Base-by-base conservation (phyloP, 2,329 filamentous ascomycete species). In the Sporothrix inflata region DNA sequence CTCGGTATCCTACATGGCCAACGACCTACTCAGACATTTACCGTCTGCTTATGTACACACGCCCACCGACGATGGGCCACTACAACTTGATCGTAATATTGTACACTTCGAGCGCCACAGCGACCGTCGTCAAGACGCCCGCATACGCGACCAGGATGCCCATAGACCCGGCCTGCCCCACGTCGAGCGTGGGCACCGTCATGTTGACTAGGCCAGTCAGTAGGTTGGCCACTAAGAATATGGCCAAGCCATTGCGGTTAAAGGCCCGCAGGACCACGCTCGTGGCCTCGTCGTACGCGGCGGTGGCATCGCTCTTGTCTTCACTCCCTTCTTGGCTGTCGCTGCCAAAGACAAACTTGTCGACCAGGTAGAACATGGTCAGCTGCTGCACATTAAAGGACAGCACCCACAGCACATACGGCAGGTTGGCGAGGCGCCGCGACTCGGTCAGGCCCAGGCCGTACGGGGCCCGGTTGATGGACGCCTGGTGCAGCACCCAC, bases 321-420 rank as follows among this genome's bases (percentile, higher is more conserved):
- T 89, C 80, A 94, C 89, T 6, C 91, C 87, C 9, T 0, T 81
- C 81, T 1, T 89, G 87, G 74, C 86, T 89, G 6, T 40, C 42
- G 1, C 85, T 84, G 0, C 93, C 92, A 80, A 97, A 97, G 80
- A 94, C 90, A 2, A 92, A 34, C 3, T 88, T 90, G 80, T 99
- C 95, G 30, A 96, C 86, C 16, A 90, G 79, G 77, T 90, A 94
- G 80, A 95, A 97, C 1, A 91, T 85, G 8, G 93, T 84, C 11
- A 99, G 84, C 79, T 97, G 94, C n/a, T 87, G 85, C 74, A 89
- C 91, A 83, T 98, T 99, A 85, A 96, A 98, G 2, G 93, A 91
- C n/a, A 90, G 87, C 8, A 97, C 91, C 94, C 95, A 98, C 60
- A 97, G 85, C 57, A 98, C 88, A 79, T 99, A 99, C 0, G 96